These are phyloP conservation scores for Penicillium bovifimosum DNA, from an alignment of 495 filamentous ascomycete species.

Conservation along the genomic window DNA sequence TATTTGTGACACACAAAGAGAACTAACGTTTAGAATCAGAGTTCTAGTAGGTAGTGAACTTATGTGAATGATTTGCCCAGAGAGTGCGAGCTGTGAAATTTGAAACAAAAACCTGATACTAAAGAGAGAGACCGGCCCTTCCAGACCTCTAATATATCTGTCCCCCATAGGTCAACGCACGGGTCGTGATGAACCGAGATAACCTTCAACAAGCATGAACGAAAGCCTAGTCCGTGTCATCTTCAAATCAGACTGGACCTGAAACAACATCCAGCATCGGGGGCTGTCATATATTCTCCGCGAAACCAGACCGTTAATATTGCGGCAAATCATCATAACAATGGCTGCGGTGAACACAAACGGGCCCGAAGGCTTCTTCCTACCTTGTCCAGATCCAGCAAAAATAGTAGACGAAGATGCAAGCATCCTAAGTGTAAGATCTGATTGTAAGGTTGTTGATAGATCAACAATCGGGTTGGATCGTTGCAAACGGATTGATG, in stretches of 20 bases:
- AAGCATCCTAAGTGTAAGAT: not conserved
- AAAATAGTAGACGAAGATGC: not conserved
- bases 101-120: no score
- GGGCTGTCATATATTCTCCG: not conserved
- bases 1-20: not conserved
- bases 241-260: not conserved
- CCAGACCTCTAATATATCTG: not conserved
- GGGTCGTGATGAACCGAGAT: not conserved
- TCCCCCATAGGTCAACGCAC: not conserved
- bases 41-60: not conserved
- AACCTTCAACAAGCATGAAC: not conserved
- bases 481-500: not conserved
- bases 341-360: not conserved
- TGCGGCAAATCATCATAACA: not conserved
- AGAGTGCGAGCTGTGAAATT: no score
- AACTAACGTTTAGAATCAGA: not conserved
- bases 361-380: not conserved
- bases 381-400: not conserved
- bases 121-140: no score
- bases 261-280: constrained; percentile 1
- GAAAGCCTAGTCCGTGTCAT: not conserved
- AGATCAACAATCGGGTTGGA: not conserved
- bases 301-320: not conserved
- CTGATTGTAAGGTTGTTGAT: not conserved
- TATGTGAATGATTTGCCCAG: not conserved